phyloP scores from a whole-genome alignment of 495 filamentous ascomycete species.

The Aspergillus ostianus region DNA sequence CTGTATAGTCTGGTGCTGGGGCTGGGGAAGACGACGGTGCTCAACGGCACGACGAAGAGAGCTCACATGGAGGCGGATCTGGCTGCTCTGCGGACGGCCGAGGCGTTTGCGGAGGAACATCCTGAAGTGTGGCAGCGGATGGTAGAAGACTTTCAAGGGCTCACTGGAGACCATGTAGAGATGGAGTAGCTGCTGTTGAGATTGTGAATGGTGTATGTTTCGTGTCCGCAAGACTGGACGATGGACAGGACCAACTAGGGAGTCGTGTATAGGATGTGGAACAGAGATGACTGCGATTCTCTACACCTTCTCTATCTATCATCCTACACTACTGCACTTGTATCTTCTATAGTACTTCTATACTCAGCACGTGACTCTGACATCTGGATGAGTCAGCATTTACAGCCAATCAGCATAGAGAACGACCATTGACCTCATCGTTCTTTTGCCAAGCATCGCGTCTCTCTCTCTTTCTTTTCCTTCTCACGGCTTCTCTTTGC shows the following conservation, averaged over 20 bases:
- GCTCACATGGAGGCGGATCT: conserved; percentile 67
- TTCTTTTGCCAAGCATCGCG: conserved; percentile 17
- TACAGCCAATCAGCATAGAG: conserved; percentile 18
- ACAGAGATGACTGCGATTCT: not conserved
- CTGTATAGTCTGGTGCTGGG: conserved; percentile 68
- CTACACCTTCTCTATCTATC: too few relatives aligned
- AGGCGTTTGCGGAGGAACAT: conserved; percentile 43
- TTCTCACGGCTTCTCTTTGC: conserved; percentile 25
- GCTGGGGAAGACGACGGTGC: conserved; percentile 54
- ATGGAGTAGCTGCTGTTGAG: not conserved
- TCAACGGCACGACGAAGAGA: conserved; percentile 68
- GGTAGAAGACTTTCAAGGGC: conserved; percentile 43
- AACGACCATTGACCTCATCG: conserved; percentile 23
- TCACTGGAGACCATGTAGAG: conserved; percentile 43
- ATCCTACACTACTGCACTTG: too few relatives aligned
- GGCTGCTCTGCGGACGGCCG: conserved; percentile 49
- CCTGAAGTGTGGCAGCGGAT: conserved; percentile 45
- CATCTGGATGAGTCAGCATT: conserved; percentile 21
- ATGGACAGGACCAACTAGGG: too few relatives aligned
- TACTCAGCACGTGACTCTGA: too few relatives aligned
- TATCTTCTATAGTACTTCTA: too few relatives aligned
- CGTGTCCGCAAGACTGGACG: too few relatives aligned
- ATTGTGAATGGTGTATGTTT: too few relatives aligned
- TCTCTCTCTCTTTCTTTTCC: conserved; percentile 9
- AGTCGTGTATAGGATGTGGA: too few relatives aligned